Evolutionary conservation across 768 basidiomycete species (phyloP), one percentile per base, ranked within the genome.

Genomic region (Russula ochroleuca): DNA sequence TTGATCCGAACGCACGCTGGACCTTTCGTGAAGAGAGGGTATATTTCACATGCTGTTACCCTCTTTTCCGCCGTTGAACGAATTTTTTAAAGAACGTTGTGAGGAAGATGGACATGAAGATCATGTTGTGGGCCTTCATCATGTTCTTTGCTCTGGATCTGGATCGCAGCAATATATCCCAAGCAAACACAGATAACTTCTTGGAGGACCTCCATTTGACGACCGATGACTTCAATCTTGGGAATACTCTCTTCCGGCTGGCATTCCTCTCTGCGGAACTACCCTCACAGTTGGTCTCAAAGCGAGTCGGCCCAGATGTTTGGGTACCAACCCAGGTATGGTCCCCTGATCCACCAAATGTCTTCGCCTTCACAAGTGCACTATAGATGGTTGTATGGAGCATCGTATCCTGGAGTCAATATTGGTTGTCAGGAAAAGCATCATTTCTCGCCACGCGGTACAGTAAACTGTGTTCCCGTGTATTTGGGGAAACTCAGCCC

Each of bases 131-230:
- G 50, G 50, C 31, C 3, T 51, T 51, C 31, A 33, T 51, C 31
- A 51, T 51, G 50, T 51, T 51, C 33, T 51, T 51, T 15, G 50
- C 50, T 51, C 50, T 51, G 11, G 50, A 51, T 31, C 17, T 51
- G 31, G 50, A 51, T 31, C 50, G 50, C 10, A 33, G 50, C 50
- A 51, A 51, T 33, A 31, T 51, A 19, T 51, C 31, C 31, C 50
- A 51, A 33, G 50, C 50, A n/a, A 51, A 51, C 19, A 51, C 50
- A n/a, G 50, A 51, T 10, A 51, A 51, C 50, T 51, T 51, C 50
- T 17, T 51, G 3, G 17, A 33, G 50, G 50, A 51, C 31, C 50
- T 51, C 10, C 50, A 33, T 17, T 5, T 51, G 31, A 33, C 50
- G 10, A 51, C 50, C 9, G 19, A 51, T 19, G 50, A 51, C 31